These are phyloP conservation scores for Apostasia ramifera DNA, from an alignment of 106 monocot species.

Conservation along the genomic window DNA sequence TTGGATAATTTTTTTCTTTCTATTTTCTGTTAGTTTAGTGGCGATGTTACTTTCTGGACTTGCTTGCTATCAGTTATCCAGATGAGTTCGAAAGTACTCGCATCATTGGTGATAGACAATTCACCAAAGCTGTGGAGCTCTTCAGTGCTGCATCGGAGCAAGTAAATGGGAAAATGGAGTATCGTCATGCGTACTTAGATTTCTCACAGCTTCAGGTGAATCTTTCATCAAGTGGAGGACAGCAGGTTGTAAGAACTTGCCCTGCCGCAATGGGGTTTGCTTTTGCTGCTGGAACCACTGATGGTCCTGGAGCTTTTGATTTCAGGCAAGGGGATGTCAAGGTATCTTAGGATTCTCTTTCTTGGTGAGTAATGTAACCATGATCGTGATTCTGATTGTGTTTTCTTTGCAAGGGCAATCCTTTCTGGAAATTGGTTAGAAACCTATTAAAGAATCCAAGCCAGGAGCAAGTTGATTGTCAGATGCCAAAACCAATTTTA, in stretches of 20 bases:
- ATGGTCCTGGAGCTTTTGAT: slow-evolving; percentile 96
- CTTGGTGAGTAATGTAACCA: background rate
- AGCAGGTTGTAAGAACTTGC: slow-evolving; percentile 55
- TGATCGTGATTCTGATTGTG: background rate
- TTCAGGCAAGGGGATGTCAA: slow-evolving; percentile 82
- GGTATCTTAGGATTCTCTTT: slow-evolving; percentile 12
- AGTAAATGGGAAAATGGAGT: slow-evolving; percentile 70
- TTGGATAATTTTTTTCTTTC: background rate
- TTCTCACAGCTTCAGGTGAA: slow-evolving; percentile 71
- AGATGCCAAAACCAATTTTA: slow-evolving; percentile 83
- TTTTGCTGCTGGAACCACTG: slow-evolving; percentile 95
- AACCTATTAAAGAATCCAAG: slow-evolving; percentile 60
- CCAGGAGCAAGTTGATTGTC: slow-evolving; percentile 69
- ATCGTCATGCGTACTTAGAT: slow-evolving; percentile 66
- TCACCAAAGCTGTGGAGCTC: slow-evolving; percentile 64
- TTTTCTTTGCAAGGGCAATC: slow-evolving; percentile 54
- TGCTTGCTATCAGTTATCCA: slow-evolving; percentile 49
- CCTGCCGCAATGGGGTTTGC: slow-evolving; percentile 94
- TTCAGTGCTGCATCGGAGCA: slow-evolving; percentile 65
- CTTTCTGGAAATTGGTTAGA: slow-evolving; percentile 85
- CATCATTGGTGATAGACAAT: slow-evolving; percentile 78
- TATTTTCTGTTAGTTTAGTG: too few relatives aligned
- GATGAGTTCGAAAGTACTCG: slow-evolving; percentile 94
- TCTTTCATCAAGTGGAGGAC: slow-evolving; percentile 26
- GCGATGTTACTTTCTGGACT: background rate